Evolutionary conservation across 2,329 filamentous ascomycete species (phyloP).

Genomic region (Trichoderma citrinoviride): DNA sequence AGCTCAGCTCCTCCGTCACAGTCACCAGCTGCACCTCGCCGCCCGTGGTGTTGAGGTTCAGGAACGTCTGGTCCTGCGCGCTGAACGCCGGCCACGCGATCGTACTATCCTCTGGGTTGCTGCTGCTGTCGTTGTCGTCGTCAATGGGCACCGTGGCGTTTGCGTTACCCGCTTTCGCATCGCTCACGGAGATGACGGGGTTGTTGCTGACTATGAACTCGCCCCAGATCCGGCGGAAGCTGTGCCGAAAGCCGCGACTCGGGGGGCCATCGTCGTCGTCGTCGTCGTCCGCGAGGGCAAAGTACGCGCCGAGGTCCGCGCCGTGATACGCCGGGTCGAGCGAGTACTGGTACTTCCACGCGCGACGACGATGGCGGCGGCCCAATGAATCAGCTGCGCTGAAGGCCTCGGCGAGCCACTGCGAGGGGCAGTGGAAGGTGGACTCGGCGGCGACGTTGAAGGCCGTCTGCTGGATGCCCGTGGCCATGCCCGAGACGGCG

Average conservation of each 20-base stretch:
- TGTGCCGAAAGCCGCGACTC: constrained; percentile 32
- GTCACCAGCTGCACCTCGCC: constrained; percentile 28
- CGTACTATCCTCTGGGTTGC: constrained; percentile 9
- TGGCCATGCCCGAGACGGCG: constrained; percentile 47
- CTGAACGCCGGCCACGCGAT: constrained; percentile 38
- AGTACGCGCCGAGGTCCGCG: constrained; percentile 39
- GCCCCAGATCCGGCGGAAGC: constrained; percentile 45
- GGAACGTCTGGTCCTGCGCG: constrained; percentile 34
- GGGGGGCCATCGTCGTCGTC: too few relatives aligned
- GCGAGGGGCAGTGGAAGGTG: constrained; percentile 55
- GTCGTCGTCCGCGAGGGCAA: constrained; percentile 27
- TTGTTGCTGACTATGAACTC: constrained; percentile 45
- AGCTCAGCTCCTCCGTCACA: constrained; percentile 31
- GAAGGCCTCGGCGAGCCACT: constrained; percentile 54
- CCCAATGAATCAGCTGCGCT: constrained; percentile 27
- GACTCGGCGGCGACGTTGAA: constrained; percentile 54
- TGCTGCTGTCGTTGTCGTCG: too few relatives aligned
- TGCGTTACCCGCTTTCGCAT: constrained; percentile 30
- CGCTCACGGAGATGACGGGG: constrained; percentile 37
- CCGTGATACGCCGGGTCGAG: constrained; percentile 42
- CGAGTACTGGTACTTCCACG: constrained; percentile 51
- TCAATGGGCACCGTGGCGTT: constrained; percentile 32
- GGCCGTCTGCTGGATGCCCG: constrained; percentile 54
- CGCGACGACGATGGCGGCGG: too few relatives aligned
- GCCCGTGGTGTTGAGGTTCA: constrained; percentile 49